Evolutionary conservation across 2,329 filamentous ascomycete species (phyloP), one percentile per base, ranked within the genome.

Genomic region (Alternaria sp.): DNA sequence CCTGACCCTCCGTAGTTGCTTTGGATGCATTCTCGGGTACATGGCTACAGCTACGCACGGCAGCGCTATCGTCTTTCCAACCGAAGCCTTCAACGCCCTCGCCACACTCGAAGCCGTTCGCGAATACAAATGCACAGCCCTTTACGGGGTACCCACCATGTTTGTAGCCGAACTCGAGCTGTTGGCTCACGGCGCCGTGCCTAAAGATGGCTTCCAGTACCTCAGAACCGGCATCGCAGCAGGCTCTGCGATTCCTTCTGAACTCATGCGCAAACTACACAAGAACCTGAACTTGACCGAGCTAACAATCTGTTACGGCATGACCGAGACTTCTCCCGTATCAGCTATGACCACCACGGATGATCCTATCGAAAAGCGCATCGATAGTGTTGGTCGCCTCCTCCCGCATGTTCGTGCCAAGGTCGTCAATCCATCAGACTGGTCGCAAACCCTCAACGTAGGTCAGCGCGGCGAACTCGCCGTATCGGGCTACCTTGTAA

Each of bases 101-200:
- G 92, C 92, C 1, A 86, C 91, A 0, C 83, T 97, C 0, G 81
- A 83, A 59, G 83, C 87, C 1, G 85, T 91, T 0, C 87, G 87
- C 69, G 86, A 89, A 66, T 85, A 90, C 73, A 82, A 81, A 58
- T 87, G 84, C 46, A 91, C 89, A 0, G 89, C 86, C 0, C 85
- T 97, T 0, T 95, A 97, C 78, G 94, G 94, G 58, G 94, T 98
- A 0, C 88, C 92, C 4, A 98, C 94, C 54, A 99, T 98, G 95
- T 94, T 97, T 71, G 86, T 90, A n/a, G 90, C 94, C 27, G 89
- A 96, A 72, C 85, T 98, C 5, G 92, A 96, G 67, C 85, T 94
- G 1, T 85, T 97, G 8, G 84, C 88, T 30, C 79, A 82, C 25
- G 82, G 83, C 16, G 74, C 67, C 9, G 74, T 81, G 7, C 74